These are phyloP conservation scores for Combretum micranthum DNA, from an alignment of 345 rosid species.

Conservation along the genomic window DNA sequence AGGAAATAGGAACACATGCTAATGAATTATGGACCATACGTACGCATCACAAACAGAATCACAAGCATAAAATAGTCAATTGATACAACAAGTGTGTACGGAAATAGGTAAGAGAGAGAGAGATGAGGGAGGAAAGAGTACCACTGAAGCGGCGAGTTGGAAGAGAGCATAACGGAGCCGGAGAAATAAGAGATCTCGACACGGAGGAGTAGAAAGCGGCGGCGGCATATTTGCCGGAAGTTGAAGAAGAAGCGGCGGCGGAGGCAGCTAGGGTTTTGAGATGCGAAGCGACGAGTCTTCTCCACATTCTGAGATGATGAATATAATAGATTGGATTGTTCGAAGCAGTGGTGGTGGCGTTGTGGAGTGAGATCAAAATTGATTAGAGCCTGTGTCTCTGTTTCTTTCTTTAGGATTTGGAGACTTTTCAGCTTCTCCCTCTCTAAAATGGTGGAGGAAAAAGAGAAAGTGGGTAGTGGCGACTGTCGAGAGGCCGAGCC, in stretches of 20 bases:
- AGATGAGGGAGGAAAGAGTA: constrained; percentile 34
- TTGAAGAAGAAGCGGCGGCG: constrained; percentile 17
- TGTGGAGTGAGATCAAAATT: too few species aligned
- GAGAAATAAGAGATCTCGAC: constrained; percentile 25
- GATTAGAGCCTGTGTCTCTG: too few species aligned
- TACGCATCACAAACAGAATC: too few species aligned
- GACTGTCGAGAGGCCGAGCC: too few species aligned
- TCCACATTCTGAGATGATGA: constrained; percentile 47
- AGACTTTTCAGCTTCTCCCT: too few species aligned
- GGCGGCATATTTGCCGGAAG: constrained; percentile 19
- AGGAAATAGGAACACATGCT: too few species aligned
- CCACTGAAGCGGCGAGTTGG: constrained; percentile 38
- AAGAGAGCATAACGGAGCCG: constrained; percentile 24
- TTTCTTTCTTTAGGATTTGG: too few species aligned
- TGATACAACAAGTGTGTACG: not conserved
- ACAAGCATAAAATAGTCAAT: not conserved
- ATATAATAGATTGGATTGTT: too few species aligned
- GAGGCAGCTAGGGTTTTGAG: constrained; percentile 64
- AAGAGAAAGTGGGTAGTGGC: too few species aligned
- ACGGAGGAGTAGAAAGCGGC: constrained; percentile 16
- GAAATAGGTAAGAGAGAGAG: constrained; percentile 5
- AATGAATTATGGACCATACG: too few species aligned
- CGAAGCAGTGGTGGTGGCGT: too few species aligned
- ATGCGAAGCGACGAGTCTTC: constrained; percentile 52
- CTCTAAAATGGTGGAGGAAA: too few species aligned